Conservation (phyloP, 2,329 filamentous ascomycete species). For the Emergomyces africanus region DNA sequence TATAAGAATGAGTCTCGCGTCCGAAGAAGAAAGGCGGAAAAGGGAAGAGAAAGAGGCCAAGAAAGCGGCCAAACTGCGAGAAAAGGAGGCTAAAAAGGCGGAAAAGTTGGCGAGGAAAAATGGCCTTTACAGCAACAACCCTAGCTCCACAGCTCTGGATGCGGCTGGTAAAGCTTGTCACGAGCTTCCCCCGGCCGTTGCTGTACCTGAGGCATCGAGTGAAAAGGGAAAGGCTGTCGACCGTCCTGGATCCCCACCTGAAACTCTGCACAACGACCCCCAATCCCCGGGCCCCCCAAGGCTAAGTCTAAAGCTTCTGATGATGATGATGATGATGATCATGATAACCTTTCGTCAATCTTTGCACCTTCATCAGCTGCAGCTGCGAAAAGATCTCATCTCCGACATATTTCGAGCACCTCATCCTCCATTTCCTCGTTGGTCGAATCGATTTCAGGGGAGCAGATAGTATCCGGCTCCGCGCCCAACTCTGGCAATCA, state of each 20-base stretch:
- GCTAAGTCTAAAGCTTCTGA: slow-evolving; percentile 13
- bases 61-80: slow-evolving; percentile 74
- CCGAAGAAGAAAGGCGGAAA: slow-evolving; percentile 82
- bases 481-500: slow-evolving; percentile 38
- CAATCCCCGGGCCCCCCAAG: slow-evolving; percentile 14
- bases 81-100: slow-evolving; percentile 71
- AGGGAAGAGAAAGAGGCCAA: slow-evolving; percentile 68
- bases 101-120: slow-evolving; percentile 55
- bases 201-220: slow-evolving; percentile 23
- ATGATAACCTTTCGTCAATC: slow-evolving; percentile 18
- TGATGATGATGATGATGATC: slow-evolving; percentile 11
- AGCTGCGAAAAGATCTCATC: slow-evolving; percentile 52
- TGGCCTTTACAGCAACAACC: slow-evolving; percentile 40
- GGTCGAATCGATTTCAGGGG: slow-evolving; percentile 44
- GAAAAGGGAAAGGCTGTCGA: slow-evolving; percentile 62
- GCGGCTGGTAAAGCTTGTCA: slow-evolving; percentile 24
- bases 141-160: slow-evolving; percentile 52
- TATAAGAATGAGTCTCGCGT: slow-evolving; percentile 76
- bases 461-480: slow-evolving; percentile 35
- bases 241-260: slow-evolving; percentile 26
- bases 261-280: slow-evolving; percentile 22
- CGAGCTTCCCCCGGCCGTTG: slow-evolving; percentile 24
- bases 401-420: slow-evolving; percentile 74
- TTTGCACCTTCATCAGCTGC: slow-evolving; percentile 33
- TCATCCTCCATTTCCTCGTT: slow-evolving; percentile 73